A percentile compares a stretch with the other conserved stretches of the same genome.
phyloP scores from a whole-genome alignment of 495 filamentous ascomycete genomes.

The Aspergillus cavernicola region DNA sequence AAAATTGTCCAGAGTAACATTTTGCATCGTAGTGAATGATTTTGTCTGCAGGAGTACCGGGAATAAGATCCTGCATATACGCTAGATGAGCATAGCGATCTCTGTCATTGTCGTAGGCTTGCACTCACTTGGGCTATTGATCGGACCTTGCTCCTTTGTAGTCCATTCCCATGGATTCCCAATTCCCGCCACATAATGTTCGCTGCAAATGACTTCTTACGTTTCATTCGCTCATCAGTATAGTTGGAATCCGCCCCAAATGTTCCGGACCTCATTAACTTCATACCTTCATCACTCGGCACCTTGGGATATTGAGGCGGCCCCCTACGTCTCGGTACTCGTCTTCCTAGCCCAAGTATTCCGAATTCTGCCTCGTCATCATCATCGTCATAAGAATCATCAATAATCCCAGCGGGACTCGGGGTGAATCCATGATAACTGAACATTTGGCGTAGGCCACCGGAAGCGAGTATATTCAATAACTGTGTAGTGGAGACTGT shows the following conservation, averaged over 20 bases:
- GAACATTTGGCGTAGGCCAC: conserved; percentile 38
- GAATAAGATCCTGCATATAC: conserved; percentile 51
- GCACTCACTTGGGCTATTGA: conserved; percentile 61
- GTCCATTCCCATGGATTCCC: conserved; percentile 53
- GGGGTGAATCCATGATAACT: conserved; percentile 28
- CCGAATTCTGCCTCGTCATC: conserved; percentile 28
- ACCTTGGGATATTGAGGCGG: conserved; percentile 64
- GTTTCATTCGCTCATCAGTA: conserved; percentile 45
- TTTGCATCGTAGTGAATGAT: conserved; percentile 81
- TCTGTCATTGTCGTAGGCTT: neutral
- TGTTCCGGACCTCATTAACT: conserved; percentile 73
- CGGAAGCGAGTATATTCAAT: conserved; percentile 35
- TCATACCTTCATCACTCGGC: conserved; percentile 68
- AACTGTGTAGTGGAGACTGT: conserved; percentile 31
- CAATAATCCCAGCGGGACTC: conserved; percentile 5
- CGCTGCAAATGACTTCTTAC: conserved; percentile 59
- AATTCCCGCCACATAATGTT: conserved; percentile 77
- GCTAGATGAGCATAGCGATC: conserved; percentile 8
- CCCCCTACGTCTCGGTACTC: conserved; percentile 18
- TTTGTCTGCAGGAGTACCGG: conserved; percentile 73
- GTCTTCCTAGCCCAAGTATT: conserved; percentile 22
- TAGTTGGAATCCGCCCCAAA: conserved; percentile 65
- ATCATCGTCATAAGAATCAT: conserved; percentile 23
- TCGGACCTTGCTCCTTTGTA: conserved; percentile 52
- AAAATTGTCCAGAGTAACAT: conserved; percentile 95